These are phyloP conservation scores for Hirschioporus abietinus DNA, from an alignment of 768 basidiomycete genomes.

Conservation along the genomic window DNA sequence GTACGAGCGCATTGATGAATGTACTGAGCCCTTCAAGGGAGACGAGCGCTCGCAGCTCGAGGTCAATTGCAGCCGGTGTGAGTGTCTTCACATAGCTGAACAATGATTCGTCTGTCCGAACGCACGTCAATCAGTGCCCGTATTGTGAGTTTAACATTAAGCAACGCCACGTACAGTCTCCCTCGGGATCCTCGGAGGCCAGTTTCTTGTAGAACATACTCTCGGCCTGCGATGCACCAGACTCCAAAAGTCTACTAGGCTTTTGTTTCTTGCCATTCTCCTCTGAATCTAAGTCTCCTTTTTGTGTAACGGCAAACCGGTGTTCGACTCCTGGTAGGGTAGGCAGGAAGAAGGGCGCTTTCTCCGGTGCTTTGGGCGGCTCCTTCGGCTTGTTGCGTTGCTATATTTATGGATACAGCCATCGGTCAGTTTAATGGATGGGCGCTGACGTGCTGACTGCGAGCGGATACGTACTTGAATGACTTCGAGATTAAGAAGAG, in stretches of 20 bases:
- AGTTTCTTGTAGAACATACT: constrained; percentile 73
- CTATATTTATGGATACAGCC: constrained; percentile 29
- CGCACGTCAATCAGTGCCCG: constrained; percentile 8
- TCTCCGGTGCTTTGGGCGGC: constrained; percentile 89
- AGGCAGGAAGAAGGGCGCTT: constrained; percentile 96
- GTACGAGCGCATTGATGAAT: constrained; percentile 72
- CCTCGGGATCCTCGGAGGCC: constrained; percentile 43
- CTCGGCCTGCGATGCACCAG: constrained; percentile 43
- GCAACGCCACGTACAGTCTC: constrained; percentile 56
- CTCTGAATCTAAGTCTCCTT: constrained; percentile 18
- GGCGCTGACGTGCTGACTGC: not conserved
- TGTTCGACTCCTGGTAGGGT: constrained; percentile 84
- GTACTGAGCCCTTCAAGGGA: constrained; percentile 54
- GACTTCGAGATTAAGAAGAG: constrained; percentile 90
- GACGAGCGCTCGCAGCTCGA: constrained; percentile 79
- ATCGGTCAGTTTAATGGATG: not conserved
- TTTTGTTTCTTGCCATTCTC: constrained; percentile 27
- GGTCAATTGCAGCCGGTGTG: constrained; percentile 86
- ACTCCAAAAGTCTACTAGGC: constrained; percentile 48
- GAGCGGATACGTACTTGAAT: constrained; percentile 58
- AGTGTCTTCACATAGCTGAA: constrained; percentile 82
- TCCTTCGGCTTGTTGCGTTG: constrained; percentile 97
- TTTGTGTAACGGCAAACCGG: constrained; percentile 59
- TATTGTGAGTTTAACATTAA: not conserved
- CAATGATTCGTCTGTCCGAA: constrained; percentile 64